These are phyloP conservation scores for Vickermania ingenoplastis DNA, from an alignment of 208 protist genomes.

Conservation along the genomic window DNA sequence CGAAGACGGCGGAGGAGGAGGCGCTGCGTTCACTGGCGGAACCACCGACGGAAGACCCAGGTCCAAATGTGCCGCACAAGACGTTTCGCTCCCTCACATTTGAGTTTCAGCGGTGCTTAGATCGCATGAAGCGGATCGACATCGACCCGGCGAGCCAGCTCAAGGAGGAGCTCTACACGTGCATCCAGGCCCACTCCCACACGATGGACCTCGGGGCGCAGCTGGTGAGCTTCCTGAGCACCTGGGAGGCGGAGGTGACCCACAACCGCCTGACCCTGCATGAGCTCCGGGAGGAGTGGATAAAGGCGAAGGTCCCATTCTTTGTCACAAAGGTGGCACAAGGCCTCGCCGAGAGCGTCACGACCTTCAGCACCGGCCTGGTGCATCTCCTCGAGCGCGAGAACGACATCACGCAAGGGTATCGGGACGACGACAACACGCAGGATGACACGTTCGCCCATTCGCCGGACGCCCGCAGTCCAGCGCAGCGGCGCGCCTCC, in stretches of 20 bases:
- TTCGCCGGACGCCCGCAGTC: neutral
- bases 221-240: slow-evolving; percentile 32
- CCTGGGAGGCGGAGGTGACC: slow-evolving; percentile 43
- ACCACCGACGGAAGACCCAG: neutral
- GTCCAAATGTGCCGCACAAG: neutral
- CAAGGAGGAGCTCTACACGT: slow-evolving; percentile 15
- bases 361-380: slow-evolving; percentile 19
- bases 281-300: slow-evolving; percentile 57
- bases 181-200: slow-evolving; percentile 22
- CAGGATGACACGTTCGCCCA: neutral
- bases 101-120: slow-evolving; percentile 11
- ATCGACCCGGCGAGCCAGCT: slow-evolving; percentile 34
- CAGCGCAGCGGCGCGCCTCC: neutral
- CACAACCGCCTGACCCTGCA: slow-evolving; percentile 17
- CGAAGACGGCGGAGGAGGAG: neutral
- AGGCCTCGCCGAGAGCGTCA: slow-evolving; percentile 16
- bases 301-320: slow-evolving; percentile 25
- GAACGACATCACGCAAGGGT: slow-evolving; percentile 16
- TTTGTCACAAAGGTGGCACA: slow-evolving; percentile 23
- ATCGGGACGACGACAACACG: slow-evolving; percentile 4
- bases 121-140: slow-evolving; percentile 27
- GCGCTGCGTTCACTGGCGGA: neutral
- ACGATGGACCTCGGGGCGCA: slow-evolving; percentile 21
- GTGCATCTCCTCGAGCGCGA: slow-evolving; percentile 34
- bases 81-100: slow-evolving; percentile 27